Evolutionary conservation across 495 filamentous ascomycete genomes (phyloP).

Genomic region (Xylaria scruposa): DNA sequence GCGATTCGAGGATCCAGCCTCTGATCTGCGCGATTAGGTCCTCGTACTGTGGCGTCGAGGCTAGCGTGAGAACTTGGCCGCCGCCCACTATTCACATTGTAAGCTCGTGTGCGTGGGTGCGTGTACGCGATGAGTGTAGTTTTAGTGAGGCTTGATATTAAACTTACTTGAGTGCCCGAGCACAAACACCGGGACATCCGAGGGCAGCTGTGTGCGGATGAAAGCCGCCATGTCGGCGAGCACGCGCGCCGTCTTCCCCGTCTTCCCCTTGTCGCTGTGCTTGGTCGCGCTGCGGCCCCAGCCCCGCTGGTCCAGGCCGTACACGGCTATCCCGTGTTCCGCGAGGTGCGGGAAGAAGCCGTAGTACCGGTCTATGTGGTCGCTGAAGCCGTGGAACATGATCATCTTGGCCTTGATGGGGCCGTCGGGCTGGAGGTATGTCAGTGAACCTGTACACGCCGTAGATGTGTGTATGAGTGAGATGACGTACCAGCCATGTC

Average conservation of each 20-base stretch:
- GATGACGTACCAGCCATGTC: conserved; percentile 75
- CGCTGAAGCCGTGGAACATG: conserved; percentile 87
- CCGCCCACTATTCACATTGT: conserved; percentile 64
- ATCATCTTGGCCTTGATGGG: conserved; percentile 69
- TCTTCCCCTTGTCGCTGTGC: conserved; percentile 64
- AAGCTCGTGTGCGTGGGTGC: neutral
- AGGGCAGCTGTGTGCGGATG: conserved; percentile 54
- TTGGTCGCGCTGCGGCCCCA: conserved; percentile 61
- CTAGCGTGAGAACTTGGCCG: conserved; percentile 65
- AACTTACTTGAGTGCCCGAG: conserved; percentile 73
- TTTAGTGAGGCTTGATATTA: neutral
- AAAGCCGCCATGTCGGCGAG: conserved; percentile 79
- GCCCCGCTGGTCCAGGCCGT: conserved; percentile 80
- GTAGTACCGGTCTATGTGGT: conserved; percentile 80
- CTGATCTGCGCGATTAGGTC: conserved; percentile 56
- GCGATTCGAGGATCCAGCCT: conserved; percentile 71
- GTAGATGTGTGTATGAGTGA: neutral
- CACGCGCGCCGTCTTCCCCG: conserved; percentile 73
- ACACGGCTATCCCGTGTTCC: conserved; percentile 71
- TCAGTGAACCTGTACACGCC: too few species aligned
- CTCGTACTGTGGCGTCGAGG: conserved; percentile 49
- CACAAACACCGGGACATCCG: conserved; percentile 73
- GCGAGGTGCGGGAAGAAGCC: conserved; percentile 72
- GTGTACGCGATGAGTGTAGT: neutral
- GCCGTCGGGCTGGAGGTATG: too few species aligned